Percentiles rank a stretch among this genome's conserved stretches.
Conservation (phyloP, 1,139 yeast genomes). For the Hansenula sp. region DNA sequence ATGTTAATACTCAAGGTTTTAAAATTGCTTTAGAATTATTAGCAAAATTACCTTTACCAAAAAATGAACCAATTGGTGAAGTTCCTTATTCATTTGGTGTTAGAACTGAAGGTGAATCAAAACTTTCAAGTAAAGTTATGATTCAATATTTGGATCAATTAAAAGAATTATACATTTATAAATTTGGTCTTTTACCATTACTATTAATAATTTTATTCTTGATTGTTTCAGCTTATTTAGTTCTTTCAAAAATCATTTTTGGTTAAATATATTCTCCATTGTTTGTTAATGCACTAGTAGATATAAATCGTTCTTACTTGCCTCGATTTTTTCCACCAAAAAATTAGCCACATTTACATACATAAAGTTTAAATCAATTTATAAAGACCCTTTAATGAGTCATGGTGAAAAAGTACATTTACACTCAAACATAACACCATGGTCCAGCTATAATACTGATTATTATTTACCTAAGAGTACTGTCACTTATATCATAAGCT, state of each 20-base stretch:
- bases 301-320: no score
- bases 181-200: constrained; percentile 34
- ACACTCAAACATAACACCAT: no score
- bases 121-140: constrained; percentile 40
- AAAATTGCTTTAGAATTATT: constrained; percentile 41
- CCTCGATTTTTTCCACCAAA: no score
- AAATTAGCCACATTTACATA: no score
- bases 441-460: no score
- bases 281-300: no score
- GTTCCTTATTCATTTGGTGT: constrained; percentile 45
- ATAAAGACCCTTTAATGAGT: no score
- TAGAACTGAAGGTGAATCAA: constrained; percentile 45
- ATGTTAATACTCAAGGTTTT: constrained; percentile 39
- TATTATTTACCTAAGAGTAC: no score
- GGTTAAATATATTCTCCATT: constrained; percentile 6
- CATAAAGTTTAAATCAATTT: no score
- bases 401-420: no score
- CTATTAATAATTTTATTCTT: constrained; percentile 25
- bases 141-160: constrained; percentile 38
- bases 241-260: constrained; percentile 19
- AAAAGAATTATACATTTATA: constrained; percentile 37
- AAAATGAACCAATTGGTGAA: constrained; percentile 33
- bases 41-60: constrained; percentile 38
- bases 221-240: constrained; percentile 24
- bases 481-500: no score